Conservation (phyloP, 2,329 filamentous ascomycete genomes). For the Aspergillus sp. region DNA sequence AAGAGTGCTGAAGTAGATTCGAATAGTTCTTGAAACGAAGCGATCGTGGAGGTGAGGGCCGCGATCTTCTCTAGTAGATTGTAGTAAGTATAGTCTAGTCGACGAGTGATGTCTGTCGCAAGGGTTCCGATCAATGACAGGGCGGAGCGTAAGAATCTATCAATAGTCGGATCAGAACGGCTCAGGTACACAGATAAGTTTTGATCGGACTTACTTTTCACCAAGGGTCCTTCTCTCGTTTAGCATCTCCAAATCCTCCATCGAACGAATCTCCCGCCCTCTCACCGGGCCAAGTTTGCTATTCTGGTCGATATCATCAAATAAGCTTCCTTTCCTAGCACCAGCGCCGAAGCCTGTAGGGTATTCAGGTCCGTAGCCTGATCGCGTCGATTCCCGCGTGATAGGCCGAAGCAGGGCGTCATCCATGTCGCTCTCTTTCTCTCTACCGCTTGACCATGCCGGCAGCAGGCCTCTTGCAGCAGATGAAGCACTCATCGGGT, state of each 20-base stretch:
- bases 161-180: slow-evolving; percentile 4
- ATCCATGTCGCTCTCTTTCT: slow-evolving; percentile 33
- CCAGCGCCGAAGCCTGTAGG: slow-evolving; percentile 22
- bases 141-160: slow-evolving; percentile 33
- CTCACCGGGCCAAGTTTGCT: slow-evolving; percentile 28
- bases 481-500: slow-evolving; percentile 29
- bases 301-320: slow-evolving; percentile 26
- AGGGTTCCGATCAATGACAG: slow-evolving; percentile 37
- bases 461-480: slow-evolving; percentile 32
- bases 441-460: slow-evolving; percentile 28
- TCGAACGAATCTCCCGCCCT: slow-evolving; percentile 30
- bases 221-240: slow-evolving; percentile 71
- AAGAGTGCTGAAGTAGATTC: slow-evolving; percentile 37
- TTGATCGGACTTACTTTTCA: slow-evolving; percentile 63
- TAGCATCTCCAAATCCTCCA: slow-evolving; percentile 36
- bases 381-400: slow-evolving; percentile 31
- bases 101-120: slow-evolving; percentile 45
- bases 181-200: background rate
- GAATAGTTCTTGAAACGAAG: slow-evolving; percentile 41
- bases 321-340: slow-evolving; percentile 30
- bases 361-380: slow-evolving; percentile 35
- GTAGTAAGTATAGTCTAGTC: slow-evolving; percentile 50
- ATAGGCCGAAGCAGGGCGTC: slow-evolving; percentile 30
- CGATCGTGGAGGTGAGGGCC: slow-evolving; percentile 40
- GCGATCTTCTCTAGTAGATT: slow-evolving; percentile 47